phyloP scores from a whole-genome alignment of 2,329 filamentous ascomycete genomes.

The Ceratocystis huliohia region DNA sequence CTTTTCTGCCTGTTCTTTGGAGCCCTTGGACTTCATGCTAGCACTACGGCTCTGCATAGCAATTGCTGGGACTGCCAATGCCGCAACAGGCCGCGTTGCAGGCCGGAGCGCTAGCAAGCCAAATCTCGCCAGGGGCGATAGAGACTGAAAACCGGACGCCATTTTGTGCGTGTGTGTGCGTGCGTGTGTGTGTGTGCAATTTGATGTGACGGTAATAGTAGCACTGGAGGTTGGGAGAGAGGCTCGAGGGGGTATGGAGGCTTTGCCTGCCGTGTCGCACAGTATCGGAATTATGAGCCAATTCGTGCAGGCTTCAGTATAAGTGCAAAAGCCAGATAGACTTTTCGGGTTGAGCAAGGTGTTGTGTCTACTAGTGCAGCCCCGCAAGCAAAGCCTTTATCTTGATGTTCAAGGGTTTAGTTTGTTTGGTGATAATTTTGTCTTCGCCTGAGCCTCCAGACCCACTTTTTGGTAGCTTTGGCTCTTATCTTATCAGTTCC shows the following conservation, averaged over 20 bases:
- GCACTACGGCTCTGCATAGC: constrained; percentile 20
- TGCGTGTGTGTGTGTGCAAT: neutral
- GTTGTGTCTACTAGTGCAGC: neutral
- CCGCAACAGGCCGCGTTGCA: neutral
- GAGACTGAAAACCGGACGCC: constrained; percentile 9
- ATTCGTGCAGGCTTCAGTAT: neutral
- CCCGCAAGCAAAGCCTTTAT: neutral
- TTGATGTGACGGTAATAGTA: too few species aligned
- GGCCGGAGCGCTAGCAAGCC: constrained; percentile 11
- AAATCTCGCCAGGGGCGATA: constrained; percentile 10
- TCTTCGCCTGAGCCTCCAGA: constrained; percentile 6
- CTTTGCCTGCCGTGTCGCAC: too few species aligned
- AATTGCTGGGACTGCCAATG: neutral
- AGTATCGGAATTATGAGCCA: neutral
- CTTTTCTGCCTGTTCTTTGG: constrained; percentile 31
- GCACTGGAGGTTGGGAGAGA: too few species aligned
- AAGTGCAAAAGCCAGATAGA: neutral
- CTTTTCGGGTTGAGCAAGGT: neutral
- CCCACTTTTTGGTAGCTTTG: constrained; percentile 7
- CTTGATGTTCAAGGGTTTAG: neutral
- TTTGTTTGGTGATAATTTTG: constrained; percentile 16
- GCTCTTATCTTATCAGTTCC: constrained; percentile 18
- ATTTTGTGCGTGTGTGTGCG: neutral
- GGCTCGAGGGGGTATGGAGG: too few species aligned
- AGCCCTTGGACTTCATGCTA: constrained; percentile 20